Evolutionary conservation across 208 protist species (phyloP), one percentile per base, ranked within the genome.

Genomic region (Leishmania turanica): DNA sequence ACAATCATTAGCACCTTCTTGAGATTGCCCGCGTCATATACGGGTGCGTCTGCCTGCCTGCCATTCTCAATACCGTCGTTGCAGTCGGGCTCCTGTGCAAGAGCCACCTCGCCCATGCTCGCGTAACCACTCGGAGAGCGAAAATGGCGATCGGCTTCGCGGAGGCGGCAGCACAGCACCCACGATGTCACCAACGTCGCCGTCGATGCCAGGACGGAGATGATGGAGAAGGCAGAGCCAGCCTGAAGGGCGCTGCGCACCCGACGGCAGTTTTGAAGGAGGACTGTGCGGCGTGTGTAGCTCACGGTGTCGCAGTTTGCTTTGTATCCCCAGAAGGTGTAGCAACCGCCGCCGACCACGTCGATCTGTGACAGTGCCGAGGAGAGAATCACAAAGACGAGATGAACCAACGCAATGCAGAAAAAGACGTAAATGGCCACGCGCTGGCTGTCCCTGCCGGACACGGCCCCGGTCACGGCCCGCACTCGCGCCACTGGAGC

Each of bases 321-420:
- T 78, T 97, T 97, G 82, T 87, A 93, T 13, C 93, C 93, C 92
- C 93, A 97, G 86, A 87, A 97, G 60, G 93, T 97, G 76, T 86
- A 93, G 89, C 93, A 97, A 24, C 83, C 80, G 53, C 90, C 90
- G n/a, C 90, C 89, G 58, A 70, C 21, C n/a, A 84, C 34, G 73
- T 97, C 93, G 17, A 97, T 71, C 81, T 97, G 93, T 13, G 93
- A 97, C 56, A 95, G 88, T 7, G 87, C 58, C 54, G 86, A 90
- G 7, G 83, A 78, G 5, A 97, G 72, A 53, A 93, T 92, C 5
- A 89, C 64, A 65, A 97, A 97, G 51, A 97, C 80, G 8, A 92
- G 77, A 47, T 93, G 84, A 9, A 95, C 1, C 3, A 82, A 79
- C 17, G 78, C 24, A 19, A 93, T 72, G 34, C 80, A 27, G 58